Conservation (phyloP, 768 basidiomycete genomes). For the Termitomyces sp. region DNA sequence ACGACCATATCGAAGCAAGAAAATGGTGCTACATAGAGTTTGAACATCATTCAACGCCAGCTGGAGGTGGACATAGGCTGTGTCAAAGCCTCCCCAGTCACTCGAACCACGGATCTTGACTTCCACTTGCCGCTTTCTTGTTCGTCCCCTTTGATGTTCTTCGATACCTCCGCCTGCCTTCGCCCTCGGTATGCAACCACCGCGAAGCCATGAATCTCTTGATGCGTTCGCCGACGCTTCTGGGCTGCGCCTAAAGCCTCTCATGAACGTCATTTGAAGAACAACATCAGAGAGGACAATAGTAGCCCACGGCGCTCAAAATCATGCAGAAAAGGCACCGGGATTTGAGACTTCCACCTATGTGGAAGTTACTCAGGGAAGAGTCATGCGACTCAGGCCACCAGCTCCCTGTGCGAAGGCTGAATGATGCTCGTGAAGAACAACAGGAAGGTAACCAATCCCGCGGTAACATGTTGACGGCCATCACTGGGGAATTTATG, state of each 20-base stretch:
- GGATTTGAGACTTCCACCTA: slow-evolving; percentile 30
- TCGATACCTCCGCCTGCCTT: not conserved
- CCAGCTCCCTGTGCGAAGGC: slow-evolving; percentile 33
- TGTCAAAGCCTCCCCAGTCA: slow-evolving; percentile 20
- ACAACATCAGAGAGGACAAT: slow-evolving; percentile 16
- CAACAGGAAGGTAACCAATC: slow-evolving; percentile 3
- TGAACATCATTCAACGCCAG: slow-evolving; percentile 8
- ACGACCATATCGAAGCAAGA: not conserved
- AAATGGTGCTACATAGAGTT: slow-evolving; percentile 6
- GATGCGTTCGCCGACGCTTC: slow-evolving; percentile 48
- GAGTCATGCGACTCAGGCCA: slow-evolving; percentile 40
- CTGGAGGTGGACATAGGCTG: slow-evolving; percentile 9
- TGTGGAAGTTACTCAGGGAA: slow-evolving; percentile 21
- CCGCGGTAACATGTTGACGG: slow-evolving; percentile 2
- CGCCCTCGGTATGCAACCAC: slow-evolving; percentile 12
- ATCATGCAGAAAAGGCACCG: slow-evolving; percentile 46
- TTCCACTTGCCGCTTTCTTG: slow-evolving; percentile 21
- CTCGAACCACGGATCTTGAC: slow-evolving; percentile 3
- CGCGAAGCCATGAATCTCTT: slow-evolving; percentile 50
- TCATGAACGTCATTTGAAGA: slow-evolving; percentile 10
- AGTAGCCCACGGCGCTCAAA: slow-evolving; percentile 49
- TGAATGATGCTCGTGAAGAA: slow-evolving; percentile 15
- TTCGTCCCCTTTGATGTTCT: slow-evolving; percentile 19
- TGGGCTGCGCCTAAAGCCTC: slow-evolving; percentile 30
- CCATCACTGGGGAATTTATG: slow-evolving; percentile 11